Evolutionary conservation across 768 basidiomycete genomes (phyloP).

Genomic region (Hericium erinaceus): DNA sequence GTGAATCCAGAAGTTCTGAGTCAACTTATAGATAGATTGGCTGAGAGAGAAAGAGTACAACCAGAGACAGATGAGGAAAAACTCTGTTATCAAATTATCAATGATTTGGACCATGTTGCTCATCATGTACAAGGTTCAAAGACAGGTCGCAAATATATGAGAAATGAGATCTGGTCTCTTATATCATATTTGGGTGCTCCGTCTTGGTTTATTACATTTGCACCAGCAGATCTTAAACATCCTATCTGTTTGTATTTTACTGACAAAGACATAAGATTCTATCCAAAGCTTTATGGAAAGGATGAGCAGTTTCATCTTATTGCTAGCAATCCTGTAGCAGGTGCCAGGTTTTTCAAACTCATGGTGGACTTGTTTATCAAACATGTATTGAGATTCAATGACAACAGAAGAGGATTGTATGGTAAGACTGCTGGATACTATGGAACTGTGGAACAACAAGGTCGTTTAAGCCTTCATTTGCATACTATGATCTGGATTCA

Average conservation of each 20-base stretch:
- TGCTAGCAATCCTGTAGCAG: slow-evolving; percentile 10
- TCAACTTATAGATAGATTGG: neutral
- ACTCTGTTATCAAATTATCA: slow-evolving; percentile 6
- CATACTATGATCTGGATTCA: slow-evolving; percentile 15
- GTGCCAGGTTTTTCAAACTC: slow-evolving; percentile 13
- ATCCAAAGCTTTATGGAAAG: neutral
- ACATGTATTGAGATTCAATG: neutral
- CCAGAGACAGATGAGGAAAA: slow-evolving; percentile 6
- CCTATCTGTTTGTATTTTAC: slow-evolving; percentile 12
- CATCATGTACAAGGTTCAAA: slow-evolving; percentile 11
- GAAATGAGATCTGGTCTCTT: slow-evolving; percentile 15
- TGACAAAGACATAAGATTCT: slow-evolving; percentile 1
- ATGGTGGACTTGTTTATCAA: slow-evolving; percentile 12
- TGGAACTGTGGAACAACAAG: slow-evolving; percentile 15
- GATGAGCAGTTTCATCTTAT: slow-evolving; percentile 4
- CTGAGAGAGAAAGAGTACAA: neutral
- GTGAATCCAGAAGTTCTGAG: slow-evolving; percentile 2
- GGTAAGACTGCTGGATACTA: slow-evolving; percentile 14
- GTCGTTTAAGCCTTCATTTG: slow-evolving; percentile 8
- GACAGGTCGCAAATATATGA: slow-evolving; percentile 5
- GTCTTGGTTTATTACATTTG: slow-evolving; percentile 16
- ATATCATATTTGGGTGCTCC: slow-evolving; percentile 11
- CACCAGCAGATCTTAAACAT: slow-evolving; percentile 14
- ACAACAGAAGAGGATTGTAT: slow-evolving; percentile 4
- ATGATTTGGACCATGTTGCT: slow-evolving; percentile 8